These are phyloP conservation scores for Hypoxylon sp. DNA, from an alignment of 2,329 filamentous ascomycete species.

Conservation along the genomic window DNA sequence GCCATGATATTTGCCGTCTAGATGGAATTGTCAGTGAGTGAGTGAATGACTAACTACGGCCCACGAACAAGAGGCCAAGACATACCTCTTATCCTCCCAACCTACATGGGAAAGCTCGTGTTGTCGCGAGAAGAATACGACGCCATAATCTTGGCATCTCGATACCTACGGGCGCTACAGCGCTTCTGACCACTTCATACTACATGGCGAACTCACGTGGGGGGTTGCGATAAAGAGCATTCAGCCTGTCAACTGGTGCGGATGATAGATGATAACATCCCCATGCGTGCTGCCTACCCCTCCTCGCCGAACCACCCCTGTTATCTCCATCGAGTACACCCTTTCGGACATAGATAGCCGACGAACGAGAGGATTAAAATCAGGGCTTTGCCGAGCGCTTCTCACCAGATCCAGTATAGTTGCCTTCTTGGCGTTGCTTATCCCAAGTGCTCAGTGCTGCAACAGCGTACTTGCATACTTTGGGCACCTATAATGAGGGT, in stretches of 20 bases:
- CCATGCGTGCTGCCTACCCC: constrained; percentile 2
- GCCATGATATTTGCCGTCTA: constrained; percentile 9
- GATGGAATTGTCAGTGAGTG: background rate
- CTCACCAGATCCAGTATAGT: no score
- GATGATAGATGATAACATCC: constrained; percentile 4
- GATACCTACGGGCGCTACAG: constrained; percentile 7
- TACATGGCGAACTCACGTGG: constrained; percentile 1
- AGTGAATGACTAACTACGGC: background rate
- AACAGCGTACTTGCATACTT: no score
- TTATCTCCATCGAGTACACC: background rate
- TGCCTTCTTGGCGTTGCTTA: no score
- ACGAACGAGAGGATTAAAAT: background rate
- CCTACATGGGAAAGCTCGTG: background rate
- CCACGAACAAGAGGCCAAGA: background rate
- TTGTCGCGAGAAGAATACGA: background rate
- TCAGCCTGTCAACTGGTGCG: constrained; percentile 34
- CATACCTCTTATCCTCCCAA: constrained; percentile 2
- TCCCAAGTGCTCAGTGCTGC: no score
- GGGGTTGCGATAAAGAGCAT: constrained; percentile 17
- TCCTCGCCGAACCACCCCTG: constrained; percentile 11
- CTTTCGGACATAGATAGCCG: background rate
- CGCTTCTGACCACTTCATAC: constrained; percentile 4
- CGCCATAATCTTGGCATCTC: background rate
- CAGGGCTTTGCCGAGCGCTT: no score
- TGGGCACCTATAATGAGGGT: no score